A percentile compares a stretch with the other conserved stretches of the same genome.
phyloP scores from a whole-genome alignment of 805 yeast genomes.

The Metschnikowia shivogae region DNA sequence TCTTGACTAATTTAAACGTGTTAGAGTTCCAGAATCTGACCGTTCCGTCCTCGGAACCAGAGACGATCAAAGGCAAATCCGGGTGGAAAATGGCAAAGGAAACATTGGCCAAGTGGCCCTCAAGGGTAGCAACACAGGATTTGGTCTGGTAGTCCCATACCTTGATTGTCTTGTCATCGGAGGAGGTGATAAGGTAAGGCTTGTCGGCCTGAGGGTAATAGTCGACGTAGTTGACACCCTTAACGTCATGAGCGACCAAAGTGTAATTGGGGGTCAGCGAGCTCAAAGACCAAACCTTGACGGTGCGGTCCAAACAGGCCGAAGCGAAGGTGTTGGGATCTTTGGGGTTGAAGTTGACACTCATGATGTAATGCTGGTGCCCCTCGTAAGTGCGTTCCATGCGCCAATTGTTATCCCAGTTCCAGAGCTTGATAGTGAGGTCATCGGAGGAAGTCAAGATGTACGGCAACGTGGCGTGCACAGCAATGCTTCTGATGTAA shows the following conservation, averaged over 20 bases:
- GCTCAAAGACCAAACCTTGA: conserved; percentile 94
- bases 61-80: conserved; percentile 88
- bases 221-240: conserved; percentile 94
- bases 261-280: conserved; percentile 87
- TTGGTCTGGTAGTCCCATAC: conserved; percentile 98
- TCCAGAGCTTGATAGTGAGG: conserved; percentile 88
- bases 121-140: conserved; percentile 88
- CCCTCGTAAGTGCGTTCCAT: conserved; percentile 90
- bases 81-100: conserved; percentile 98
- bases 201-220: conserved; percentile 97
- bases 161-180: conserved; percentile 85
- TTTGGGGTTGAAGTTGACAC: conserved; percentile 92
- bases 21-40: conserved; percentile 92
- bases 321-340: conserved; percentile 97
- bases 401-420: conserved; percentile 94
- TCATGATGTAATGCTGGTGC: conserved; percentile 93
- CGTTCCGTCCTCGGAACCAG: conserved; percentile 96
- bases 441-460: conserved; percentile 90
- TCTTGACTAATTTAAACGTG: conserved; percentile 89
- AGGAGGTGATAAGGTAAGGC: conserved; percentile 88
- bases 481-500: conserved; percentile 88
- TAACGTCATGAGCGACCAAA: conserved; percentile 81
- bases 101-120: conserved; percentile 91
- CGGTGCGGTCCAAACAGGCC: conserved; percentile 93
- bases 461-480: conserved; percentile 90